Evolutionary conservation across 78 protist species (phyloP).

Genomic region (Salpingoeca rosetta): DNA sequence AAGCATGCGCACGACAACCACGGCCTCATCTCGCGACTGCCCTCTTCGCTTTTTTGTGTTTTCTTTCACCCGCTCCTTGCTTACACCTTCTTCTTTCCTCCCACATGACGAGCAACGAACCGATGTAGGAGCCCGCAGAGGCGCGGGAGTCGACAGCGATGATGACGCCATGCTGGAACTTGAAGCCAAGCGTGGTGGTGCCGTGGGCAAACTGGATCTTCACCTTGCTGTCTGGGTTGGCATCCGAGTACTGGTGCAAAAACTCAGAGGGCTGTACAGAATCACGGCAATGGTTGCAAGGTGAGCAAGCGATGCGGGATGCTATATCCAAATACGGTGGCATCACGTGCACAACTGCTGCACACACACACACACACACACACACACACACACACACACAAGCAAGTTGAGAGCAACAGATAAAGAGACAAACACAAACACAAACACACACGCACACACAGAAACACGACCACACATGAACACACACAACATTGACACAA

Average conservation of each 20-base stretch:
- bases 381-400: background rate
- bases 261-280: background rate
- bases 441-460: too few relatives aligned
- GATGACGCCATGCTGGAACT: constrained; percentile 78
- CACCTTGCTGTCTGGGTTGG: background rate
- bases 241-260: background rate
- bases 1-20: too few relatives aligned
- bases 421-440: too few relatives aligned
- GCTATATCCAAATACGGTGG: too few relatives aligned
- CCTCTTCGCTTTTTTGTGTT: background rate
- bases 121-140: constrained; percentile 85
- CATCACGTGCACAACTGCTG: too few relatives aligned
- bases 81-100: too few relatives aligned
- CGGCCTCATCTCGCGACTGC: too few relatives aligned
- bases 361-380: background rate
- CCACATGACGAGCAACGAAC: constrained; percentile 31
- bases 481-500: too few relatives aligned
- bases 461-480: too few relatives aligned
- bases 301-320: too few relatives aligned
- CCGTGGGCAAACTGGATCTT: constrained; percentile 82
- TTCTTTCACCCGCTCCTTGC: background rate
- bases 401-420: background rate
- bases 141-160: constrained; percentile 98
- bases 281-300: too few relatives aligned
- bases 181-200: constrained; percentile 97